Evolutionary conservation across 1,284 basidiomycete genomes (phyloP).

Genomic region (Sporisorium sorghi): DNA sequence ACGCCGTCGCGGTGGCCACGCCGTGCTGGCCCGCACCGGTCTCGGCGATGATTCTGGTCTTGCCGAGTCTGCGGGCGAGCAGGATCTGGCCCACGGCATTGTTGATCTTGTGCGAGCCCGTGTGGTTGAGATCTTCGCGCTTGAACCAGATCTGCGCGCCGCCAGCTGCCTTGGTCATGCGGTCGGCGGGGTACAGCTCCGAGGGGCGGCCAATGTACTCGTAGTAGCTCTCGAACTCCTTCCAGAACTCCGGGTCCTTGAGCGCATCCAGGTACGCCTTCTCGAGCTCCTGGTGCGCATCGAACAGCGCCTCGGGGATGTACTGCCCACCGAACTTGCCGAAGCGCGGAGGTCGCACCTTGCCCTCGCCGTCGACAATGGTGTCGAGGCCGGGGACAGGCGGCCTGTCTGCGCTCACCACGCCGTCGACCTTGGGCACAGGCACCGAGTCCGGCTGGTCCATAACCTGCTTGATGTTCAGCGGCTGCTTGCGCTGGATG

Average conservation of each 20-base stretch:
- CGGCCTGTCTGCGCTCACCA: constrained; percentile 51
- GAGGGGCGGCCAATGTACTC: constrained; percentile 87
- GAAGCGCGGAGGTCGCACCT: constrained; percentile 78
- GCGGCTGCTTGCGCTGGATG: constrained; percentile 57
- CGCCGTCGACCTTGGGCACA: constrained; percentile 60
- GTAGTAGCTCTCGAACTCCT: constrained; percentile 88
- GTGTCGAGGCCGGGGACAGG: constrained; percentile 59
- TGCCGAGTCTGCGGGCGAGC: constrained; percentile 89
- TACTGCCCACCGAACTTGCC: constrained; percentile 97
- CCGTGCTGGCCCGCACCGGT: constrained; percentile 99
- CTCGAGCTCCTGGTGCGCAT: constrained; percentile 90
- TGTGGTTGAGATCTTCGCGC: constrained; percentile 83
- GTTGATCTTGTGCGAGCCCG: constrained; percentile 69
- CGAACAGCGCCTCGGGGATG: constrained; percentile 92
- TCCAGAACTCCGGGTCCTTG: constrained; percentile 89
- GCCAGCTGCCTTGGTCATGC: constrained; percentile 80
- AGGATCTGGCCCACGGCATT: constrained; percentile 75
- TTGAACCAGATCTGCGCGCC: constrained; percentile 98
- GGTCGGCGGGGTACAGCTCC: constrained; percentile 80
- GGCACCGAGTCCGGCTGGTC: constrained; percentile 53
- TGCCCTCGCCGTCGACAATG: constrained; percentile 53
- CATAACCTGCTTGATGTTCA: constrained; percentile 54
- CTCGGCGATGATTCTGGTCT: constrained; percentile 97
- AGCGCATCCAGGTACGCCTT: constrained; percentile 87
- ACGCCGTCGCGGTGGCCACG: constrained; percentile 97